A percentile compares a stretch with the other conserved stretches of the same genome.
phyloP scores from a whole-genome alignment of 768 basidiomycete genomes.

The Sutorius australiensis region DNA sequence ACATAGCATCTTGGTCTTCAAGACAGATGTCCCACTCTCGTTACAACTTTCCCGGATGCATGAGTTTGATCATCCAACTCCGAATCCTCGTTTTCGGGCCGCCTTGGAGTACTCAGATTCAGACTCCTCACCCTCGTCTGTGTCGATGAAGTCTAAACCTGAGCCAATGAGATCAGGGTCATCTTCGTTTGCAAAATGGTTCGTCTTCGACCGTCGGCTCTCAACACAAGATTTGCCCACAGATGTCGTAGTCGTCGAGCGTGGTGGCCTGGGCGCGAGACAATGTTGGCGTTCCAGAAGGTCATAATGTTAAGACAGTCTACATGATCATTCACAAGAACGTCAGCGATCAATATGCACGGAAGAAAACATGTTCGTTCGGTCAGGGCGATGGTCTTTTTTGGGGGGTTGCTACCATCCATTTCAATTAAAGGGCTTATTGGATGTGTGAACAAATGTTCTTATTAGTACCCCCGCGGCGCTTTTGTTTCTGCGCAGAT shows the following conservation, averaged over 20 bases:
- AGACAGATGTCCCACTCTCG: slow-evolving; percentile 1
- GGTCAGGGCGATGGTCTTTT: too few species aligned
- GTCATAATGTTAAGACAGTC: too few species aligned
- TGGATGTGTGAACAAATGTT: not conserved
- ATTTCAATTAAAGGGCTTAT: not conserved
- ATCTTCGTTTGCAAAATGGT: slow-evolving; percentile 8
- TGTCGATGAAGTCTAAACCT: slow-evolving; percentile 2
- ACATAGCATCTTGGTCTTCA: slow-evolving; percentile 62
- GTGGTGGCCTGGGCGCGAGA: slow-evolving; percentile 7
- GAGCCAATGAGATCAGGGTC: slow-evolving; percentile 1
- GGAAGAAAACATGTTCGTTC: not conserved
- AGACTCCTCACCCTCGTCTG: slow-evolving; percentile 1
- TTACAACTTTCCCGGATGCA: slow-evolving; percentile 4
- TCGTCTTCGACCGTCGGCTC: slow-evolving; percentile 50
- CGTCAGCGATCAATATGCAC: too few species aligned
- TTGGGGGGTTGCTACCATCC: too few species aligned
- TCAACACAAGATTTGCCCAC: slow-evolving; percentile 37
- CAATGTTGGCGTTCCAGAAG: too few species aligned
- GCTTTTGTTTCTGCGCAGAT: too few species aligned
- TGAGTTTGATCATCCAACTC: not conserved
- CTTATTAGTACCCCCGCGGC: not conserved
- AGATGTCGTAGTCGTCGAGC: slow-evolving; percentile 13
- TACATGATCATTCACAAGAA: too few species aligned
- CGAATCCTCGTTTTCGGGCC: not conserved
- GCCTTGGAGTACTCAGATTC: not conserved